Conservation (phyloP, 306 rosid genomes). For the Senna siamea region DNA sequence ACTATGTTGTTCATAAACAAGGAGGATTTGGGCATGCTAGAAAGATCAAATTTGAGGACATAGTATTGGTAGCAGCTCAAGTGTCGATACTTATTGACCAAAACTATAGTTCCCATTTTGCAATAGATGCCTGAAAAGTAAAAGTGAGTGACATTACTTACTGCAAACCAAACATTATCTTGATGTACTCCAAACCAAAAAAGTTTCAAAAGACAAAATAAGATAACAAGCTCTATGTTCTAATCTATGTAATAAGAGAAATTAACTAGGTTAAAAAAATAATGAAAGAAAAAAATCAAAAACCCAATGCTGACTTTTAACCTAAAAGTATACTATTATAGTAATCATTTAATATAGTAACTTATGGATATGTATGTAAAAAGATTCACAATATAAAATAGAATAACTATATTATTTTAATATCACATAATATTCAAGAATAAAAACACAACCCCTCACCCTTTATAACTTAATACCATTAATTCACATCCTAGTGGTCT, state of each 20-base stretch:
- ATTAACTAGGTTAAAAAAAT: too few relatives aligned
- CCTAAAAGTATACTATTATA: too few relatives aligned
- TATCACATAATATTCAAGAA: neutral
- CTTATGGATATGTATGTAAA: neutral
- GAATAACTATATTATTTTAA: neutral
- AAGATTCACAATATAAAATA: neutral
- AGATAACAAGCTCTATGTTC: too few relatives aligned
- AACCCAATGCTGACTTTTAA: too few relatives aligned
- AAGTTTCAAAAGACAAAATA: slow-evolving; percentile 13
- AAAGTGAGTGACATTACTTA: slow-evolving; percentile 49
- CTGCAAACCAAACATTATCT: too few relatives aligned
- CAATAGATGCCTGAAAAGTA: neutral
- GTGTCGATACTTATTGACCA: slow-evolving; percentile 56
- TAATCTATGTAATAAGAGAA: too few relatives aligned
- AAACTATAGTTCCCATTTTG: neutral
- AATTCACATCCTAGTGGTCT: slow-evolving; percentile 15
- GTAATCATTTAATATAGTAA: neutral
- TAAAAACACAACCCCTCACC: neutral
- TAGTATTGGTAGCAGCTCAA: neutral
- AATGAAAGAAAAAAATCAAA: too few relatives aligned
- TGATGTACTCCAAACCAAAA: slow-evolving; percentile 15
- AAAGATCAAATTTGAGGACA: slow-evolving; percentile 49
- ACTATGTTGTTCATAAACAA: slow-evolving; percentile 6
- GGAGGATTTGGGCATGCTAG: slow-evolving; percentile 58
- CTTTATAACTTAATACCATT: neutral